Percentiles rank a stretch among this genome's conserved stretches.
phyloP scores from a whole-genome alignment of 352 stramenopile genomes.

The Phytopythium montanum region DNA sequence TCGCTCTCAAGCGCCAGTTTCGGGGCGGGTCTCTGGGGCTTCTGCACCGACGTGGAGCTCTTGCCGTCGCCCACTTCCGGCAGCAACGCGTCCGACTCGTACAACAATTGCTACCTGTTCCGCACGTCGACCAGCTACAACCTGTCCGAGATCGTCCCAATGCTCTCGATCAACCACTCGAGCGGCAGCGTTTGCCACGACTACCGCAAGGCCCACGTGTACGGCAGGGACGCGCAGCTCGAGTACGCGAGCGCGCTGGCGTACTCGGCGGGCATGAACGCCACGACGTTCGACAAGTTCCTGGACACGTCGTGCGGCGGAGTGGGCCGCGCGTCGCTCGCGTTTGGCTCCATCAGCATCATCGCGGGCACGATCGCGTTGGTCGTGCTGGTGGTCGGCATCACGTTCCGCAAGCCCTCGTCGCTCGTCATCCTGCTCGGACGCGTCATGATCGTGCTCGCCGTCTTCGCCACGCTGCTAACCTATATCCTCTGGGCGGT shows the following conservation, averaged over 20 bases:
- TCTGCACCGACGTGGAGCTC: constrained; percentile 51
- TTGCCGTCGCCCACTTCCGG: constrained; percentile 2
- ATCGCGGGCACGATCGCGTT: constrained; percentile 35
- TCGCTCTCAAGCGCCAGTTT: constrained; percentile 39
- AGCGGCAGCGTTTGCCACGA: constrained; percentile 54
- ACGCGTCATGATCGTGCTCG: constrained; percentile 41
- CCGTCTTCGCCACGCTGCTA: constrained; percentile 38
- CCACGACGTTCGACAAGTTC: constrained; percentile 49
- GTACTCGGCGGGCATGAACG: constrained; percentile 39
- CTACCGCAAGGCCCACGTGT: constrained; percentile 26
- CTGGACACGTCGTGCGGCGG: constrained; percentile 47
- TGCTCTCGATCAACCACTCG: constrained; percentile 37
- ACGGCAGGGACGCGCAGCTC: constrained; percentile 18
- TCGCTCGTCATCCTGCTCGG: constrained; percentile 42
- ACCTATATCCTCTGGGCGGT: constrained; percentile 56
- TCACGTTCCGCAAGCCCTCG: constrained; percentile 68
- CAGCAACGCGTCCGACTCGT: constrained; percentile 30
- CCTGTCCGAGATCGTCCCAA: constrained; percentile 22
- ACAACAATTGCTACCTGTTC: constrained; percentile 71
- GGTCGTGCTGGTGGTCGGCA: constrained; percentile 40
- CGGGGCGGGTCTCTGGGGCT: constrained; percentile 52
- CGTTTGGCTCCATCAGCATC: constrained; percentile 41
- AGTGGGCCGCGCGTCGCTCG: constrained; percentile 35
- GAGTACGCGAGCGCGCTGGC: constrained; percentile 30
- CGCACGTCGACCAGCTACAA: constrained; percentile 53